Evolutionary conservation across 2,329 filamentous ascomycete species (phyloP), one percentile per base, ranked within the genome.

Genomic region (Mariannaea elegans): DNA sequence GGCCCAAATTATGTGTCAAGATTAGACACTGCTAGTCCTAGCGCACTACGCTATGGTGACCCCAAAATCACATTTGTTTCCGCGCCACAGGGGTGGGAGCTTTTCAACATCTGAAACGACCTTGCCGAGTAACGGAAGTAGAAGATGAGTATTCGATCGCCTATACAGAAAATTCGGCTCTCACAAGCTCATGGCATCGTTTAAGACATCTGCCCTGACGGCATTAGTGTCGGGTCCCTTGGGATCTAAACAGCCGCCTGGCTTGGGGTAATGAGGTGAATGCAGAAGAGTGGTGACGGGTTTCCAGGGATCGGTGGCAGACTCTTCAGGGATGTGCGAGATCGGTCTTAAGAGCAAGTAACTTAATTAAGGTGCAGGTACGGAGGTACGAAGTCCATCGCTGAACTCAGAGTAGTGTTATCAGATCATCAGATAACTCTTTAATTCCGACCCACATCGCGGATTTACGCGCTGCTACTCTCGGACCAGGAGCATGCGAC

Each of bases 61-160:
- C 87, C 80, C 79, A 87, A 87, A 68, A 83, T 84, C 4, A 80
- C 86, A 13, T 86, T 81, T 64, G 84, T 87, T 18, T 84, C 82
- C 0, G 82, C 82, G 47, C 16, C 83, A 0, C 84, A 84, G 62
- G 77, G 78, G 19, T 87, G 84, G 85, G 82, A 87, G 70, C 72
- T 87, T 23, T 87, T 85, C 65, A 80, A 87, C 62, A 74, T 87
- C 2, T 69, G 65, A 3, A 71, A 74, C 1, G 85, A 87, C 60
- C 83, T 82, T 0, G 84, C 83, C 1, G 84, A 87, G 71, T n/a
- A n/a, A n/a, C n/a, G n/a, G n/a, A n/a, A n/a, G n/a, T n/a, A n/a
- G n/a, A n/a, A n/a, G 75, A 7, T 31, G 27, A 7, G 27, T 7
- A 31, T 31, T 12, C 12, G 27, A 31, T 7, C 27, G 12, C 27